Evolutionary conservation across 1,284 basidiomycete species (phyloP).

Genomic region (Boletus semigastroideus): DNA sequence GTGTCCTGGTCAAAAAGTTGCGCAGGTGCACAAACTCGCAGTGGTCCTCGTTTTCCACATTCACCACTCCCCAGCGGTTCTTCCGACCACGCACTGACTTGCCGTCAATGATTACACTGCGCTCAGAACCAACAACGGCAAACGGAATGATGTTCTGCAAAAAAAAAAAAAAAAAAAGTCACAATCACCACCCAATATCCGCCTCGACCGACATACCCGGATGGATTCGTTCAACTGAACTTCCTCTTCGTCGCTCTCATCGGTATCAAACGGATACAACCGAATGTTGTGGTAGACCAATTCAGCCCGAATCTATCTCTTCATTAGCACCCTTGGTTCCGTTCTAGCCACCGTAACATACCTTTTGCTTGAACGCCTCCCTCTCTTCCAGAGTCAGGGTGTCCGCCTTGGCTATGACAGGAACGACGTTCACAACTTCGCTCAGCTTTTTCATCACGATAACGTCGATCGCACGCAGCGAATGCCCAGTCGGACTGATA

Average conservation of each 20-base stretch:
- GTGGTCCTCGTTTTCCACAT: slow-evolving; percentile 94
- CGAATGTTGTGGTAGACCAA: slow-evolving; percentile 92
- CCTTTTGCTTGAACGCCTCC: slow-evolving; percentile 90
- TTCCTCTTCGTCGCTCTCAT: slow-evolving; percentile 94
- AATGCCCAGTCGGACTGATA: slow-evolving; percentile 96
- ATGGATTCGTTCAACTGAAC: slow-evolving; percentile 89
- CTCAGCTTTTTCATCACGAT: slow-evolving; percentile 99
- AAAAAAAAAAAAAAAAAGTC: not conserved
- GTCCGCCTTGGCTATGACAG: slow-evolving; percentile 98
- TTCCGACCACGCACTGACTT: slow-evolving; percentile 94
- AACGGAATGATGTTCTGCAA: slow-evolving; percentile 89
- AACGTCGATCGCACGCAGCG: slow-evolving; percentile 91
- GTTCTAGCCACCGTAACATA: slow-evolving; percentile 28
- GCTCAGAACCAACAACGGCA: slow-evolving; percentile 94
- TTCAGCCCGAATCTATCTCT: slow-evolving; percentile 83
- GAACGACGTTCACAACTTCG: slow-evolving; percentile 98
- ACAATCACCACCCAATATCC: slow-evolving; percentile 2
- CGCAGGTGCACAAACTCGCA: slow-evolving; percentile 98
- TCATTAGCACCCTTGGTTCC: slow-evolving; percentile 3
- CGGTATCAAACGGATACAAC: slow-evolving; percentile 95
- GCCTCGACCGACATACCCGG: slow-evolving; percentile 54
- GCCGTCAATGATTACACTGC: slow-evolving; percentile 92
- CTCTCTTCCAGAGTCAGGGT: slow-evolving; percentile 93
- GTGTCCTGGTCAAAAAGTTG: slow-evolving; percentile 96
- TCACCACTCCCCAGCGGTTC: slow-evolving; percentile 98